Conservation (phyloP, 495 filamentous ascomycete species). For the Venustampulla echinocandica region DNA sequence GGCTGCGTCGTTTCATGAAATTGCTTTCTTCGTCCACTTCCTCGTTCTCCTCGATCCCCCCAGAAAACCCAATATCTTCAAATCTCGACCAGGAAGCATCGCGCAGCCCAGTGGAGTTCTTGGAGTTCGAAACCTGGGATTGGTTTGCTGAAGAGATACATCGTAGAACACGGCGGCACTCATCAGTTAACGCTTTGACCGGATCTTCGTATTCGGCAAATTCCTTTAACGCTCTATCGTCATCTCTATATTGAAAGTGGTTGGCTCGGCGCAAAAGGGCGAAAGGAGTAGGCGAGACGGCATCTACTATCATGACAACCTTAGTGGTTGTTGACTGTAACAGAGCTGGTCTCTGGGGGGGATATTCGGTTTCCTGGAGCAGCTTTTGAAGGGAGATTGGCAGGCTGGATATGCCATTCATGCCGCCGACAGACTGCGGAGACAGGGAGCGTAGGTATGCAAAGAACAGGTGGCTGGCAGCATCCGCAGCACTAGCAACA, state of each 20-base stretch:
- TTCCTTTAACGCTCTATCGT: constrained; percentile 70
- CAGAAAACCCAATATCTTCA: constrained; percentile 87
- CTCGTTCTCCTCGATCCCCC: constrained; percentile 61
- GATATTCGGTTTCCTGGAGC: constrained; percentile 89
- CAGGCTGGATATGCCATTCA: constrained; percentile 69
- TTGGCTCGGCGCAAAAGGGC: constrained; percentile 83
- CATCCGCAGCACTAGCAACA: constrained; percentile 75
- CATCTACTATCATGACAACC: constrained; percentile 94
- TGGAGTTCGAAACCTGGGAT: constrained; percentile 46
- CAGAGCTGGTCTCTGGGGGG: constrained; percentile 68
- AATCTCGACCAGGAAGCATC: constrained; percentile 96
- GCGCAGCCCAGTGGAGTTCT: constrained; percentile 58
- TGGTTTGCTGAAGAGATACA: constrained; percentile 85
- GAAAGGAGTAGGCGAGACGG: constrained; percentile 92
- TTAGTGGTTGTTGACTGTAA: constrained; percentile 75
- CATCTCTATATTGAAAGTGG: constrained; percentile 89
- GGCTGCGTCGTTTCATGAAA: constrained; percentile 16
- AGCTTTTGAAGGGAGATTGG: constrained; percentile 87
- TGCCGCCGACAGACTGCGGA: constrained; percentile 60
- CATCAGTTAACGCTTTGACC: constrained; percentile 77
- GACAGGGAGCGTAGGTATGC: constrained; percentile 88
- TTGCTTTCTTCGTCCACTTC: constrained; percentile 48
- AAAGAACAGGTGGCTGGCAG: constrained; percentile 93
- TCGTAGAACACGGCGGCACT: constrained; percentile 82
- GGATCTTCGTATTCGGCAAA: constrained; percentile 89